Base-by-base conservation (phyloP, 192 early-diverging fungal genomes). In the Mycoemilia scoparia region DNA sequence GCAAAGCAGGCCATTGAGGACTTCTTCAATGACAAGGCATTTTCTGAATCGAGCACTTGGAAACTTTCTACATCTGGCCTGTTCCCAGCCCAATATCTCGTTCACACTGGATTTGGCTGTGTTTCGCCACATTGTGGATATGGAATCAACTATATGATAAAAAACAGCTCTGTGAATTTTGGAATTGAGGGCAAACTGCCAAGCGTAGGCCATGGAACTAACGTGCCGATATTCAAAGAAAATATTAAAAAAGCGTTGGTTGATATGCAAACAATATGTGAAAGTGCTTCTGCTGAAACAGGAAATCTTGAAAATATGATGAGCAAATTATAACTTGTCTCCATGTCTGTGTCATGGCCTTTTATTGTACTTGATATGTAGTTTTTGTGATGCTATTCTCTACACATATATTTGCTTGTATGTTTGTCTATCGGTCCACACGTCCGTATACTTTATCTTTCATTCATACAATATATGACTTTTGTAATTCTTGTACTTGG, bases 101-200 rank as follows among this genome's bases (percentile, higher is more conserved):
- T 65, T 16, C 82, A 74, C 7, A 77, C 79, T n/a, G 87, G 87
- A 3, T 92, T 88, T 54, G 84, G 84, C n/a, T 64, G 74, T 27
- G 76, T 83, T 13, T 70, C 61, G 21, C 66, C 71, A 2, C 74
- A 87, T 36, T 80, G 83, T 1, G 50, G 42, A n/a, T 92, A 87
- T 42, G 84, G 82, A 15, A 77, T 87, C 49, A 88, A 87, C 51
- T 92, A 92, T 45, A 70, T 80, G 37, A 50, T 81, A 1, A 68
- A 60, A n/a, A 41, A 57, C 14, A 51, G 60, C 27, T 33, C 62
- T 13, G 63, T 87, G 35, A 83, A 82, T 38, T 81, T 82, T 57
- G 80, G 79, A 15, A 70, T 82, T 22, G 87, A 90, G 38, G 71
- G 63, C 52, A 90, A 90, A 32, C 46, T 41, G 2, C 36, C 20